phyloP scores from a whole-genome alignment of 768 basidiomycete species.

The Megacollybia marginata region DNA sequence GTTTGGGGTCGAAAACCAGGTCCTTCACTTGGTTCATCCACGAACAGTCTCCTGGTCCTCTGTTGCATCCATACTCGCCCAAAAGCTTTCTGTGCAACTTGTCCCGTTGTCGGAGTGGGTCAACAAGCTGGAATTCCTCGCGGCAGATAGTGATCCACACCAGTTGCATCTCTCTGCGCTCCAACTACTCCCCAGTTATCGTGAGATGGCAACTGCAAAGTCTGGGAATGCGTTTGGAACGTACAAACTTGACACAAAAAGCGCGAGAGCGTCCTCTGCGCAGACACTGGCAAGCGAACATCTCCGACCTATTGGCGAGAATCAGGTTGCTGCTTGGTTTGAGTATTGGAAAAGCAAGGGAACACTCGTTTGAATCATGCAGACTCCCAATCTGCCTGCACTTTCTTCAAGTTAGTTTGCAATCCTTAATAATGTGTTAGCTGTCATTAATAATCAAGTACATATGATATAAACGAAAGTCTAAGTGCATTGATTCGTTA shows the following conservation, averaged over 20 bases:
- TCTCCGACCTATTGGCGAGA: background rate
- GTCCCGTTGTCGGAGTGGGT: background rate
- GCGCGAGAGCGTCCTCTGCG: background rate
- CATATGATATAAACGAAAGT: too few relatives aligned
- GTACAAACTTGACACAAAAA: background rate
- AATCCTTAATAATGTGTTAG: too few relatives aligned
- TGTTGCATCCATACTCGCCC: background rate
- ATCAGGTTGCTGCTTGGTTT: background rate
- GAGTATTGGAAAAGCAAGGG: background rate
- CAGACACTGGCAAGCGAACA: background rate
- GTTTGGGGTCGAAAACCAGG: slow-evolving; percentile 13
- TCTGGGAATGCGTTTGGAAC: background rate
- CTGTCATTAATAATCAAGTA: too few relatives aligned
- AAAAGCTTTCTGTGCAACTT: background rate
- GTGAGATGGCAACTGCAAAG: background rate
- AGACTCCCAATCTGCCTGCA: too few relatives aligned
- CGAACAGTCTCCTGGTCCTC: slow-evolving; percentile 21
- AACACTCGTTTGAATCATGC: too few relatives aligned
- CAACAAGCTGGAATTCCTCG: background rate
- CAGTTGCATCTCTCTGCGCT: background rate
- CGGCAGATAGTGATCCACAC: background rate
- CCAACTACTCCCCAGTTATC: background rate
- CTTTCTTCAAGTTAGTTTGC: too few relatives aligned
- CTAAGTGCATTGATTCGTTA: too few relatives aligned
- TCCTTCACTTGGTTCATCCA: slow-evolving; percentile 33